Evolutionary conservation across 768 basidiomycete species (phyloP), one percentile per base, ranked within the genome.

Genomic region (Naganishia vaughanmartiniae): DNA sequence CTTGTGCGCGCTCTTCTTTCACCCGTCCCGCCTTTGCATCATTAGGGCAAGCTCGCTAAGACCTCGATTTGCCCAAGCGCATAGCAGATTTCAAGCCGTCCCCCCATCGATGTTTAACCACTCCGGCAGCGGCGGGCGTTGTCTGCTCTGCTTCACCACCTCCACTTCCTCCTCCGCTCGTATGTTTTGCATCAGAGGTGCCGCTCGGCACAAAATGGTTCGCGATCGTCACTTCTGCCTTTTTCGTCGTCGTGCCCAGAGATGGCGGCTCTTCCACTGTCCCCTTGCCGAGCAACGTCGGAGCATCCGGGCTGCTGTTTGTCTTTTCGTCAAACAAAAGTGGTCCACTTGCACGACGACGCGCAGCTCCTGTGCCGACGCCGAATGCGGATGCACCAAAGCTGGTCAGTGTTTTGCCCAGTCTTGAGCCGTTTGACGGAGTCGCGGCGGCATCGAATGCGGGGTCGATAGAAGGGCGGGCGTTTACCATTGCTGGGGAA

Each of bases 21-120:
- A 11, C 17, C 11, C n/a, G 12, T 30, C 54, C 30, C 54, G 6
- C 31, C 28, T n/a, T n/a, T n/a, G n/a, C n/a, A n/a, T n/a, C n/a
- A n/a, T n/a, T n/a, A n/a, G n/a, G n/a, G n/a, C n/a, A n/a, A n/a
- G n/a, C n/a, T n/a, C 36, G 9, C 39, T 60, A 63, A 28, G 60
- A 45, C 60, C 60, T 42, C 39, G 60, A 63, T 34, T 63, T 63
- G 17, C 60, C 60, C 39, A 63, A 15, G 19, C 60, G 60, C 60
- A 63, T 63, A 26, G 60, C 60, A 46, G 60, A 26, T 45, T 63
- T 63, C 36, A 63, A 46, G 1, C 60, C 60, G 46, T 63, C 60
- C 28, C 60, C 60, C 60, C 60, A 63, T 45, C 60, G 60, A 30
- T 42, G 28, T 21, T 63, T 63, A 11, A 26, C 42, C 24, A 15